Conservation (phyloP, 495 filamentous ascomycete species). For the Pseudoneurospora amorphoporcata region DNA sequence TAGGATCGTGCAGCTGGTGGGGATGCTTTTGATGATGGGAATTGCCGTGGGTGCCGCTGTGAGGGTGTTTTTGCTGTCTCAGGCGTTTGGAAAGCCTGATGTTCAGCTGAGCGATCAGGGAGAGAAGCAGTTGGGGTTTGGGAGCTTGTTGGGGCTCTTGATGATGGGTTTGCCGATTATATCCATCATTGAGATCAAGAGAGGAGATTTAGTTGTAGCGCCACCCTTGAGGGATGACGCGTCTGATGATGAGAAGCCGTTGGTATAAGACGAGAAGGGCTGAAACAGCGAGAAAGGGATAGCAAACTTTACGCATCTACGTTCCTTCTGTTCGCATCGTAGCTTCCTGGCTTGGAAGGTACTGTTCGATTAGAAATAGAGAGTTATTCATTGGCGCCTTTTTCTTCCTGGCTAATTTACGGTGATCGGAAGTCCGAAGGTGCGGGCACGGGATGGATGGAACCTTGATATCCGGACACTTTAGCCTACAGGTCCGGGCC, state of each 20-base stretch:
- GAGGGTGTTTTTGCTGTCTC: conserved; percentile 37
- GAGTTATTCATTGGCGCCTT: accelerated
- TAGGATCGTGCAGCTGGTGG: conserved; percentile 34
- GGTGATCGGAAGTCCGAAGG: neutral
- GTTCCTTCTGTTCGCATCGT: accelerated
- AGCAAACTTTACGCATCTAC: neutral
- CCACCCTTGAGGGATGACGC: conserved; percentile 23
- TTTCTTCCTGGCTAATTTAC: neutral
- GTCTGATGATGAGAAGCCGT: conserved; percentile 15
- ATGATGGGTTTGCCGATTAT: conserved; percentile 45
- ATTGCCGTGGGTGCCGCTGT: conserved; percentile 40
- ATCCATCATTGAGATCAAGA: conserved; percentile 42
- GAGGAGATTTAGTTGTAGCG: conserved; percentile 40
- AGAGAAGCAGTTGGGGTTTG: conserved; percentile 49
- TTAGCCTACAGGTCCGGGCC: neutral
- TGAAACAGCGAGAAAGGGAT: neutral
- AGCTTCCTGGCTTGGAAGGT: neutral
- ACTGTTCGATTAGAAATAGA: neutral
- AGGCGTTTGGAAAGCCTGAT: conserved; percentile 39
- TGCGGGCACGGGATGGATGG: neutral
- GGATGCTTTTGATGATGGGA: conserved; percentile 36
- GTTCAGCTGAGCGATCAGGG: conserved; percentile 33
- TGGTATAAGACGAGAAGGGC: neutral
- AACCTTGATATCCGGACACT: neutral
- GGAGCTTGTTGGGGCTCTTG: conserved; percentile 43